Evolutionary conservation across 176 grass and related monocot genomes (phyloP), one percentile per base, ranked within the genome.

Genomic region (Lolium multiflorum): DNA sequence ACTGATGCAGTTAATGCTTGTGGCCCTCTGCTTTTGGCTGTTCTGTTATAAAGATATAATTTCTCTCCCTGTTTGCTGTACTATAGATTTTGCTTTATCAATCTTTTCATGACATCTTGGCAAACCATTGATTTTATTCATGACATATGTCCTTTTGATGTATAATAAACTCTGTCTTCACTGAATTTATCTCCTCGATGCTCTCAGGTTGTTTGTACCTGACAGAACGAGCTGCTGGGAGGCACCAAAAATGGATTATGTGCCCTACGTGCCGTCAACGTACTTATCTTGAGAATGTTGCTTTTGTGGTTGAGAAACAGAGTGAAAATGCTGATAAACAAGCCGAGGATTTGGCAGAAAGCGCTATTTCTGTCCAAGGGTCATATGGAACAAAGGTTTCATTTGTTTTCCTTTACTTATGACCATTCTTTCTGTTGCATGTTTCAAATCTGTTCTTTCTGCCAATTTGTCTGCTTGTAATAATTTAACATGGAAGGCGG

Each of bases 351-450:
- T 74, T 77, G 71, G 74, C 81, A 92, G 93, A 95, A 83, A 89
- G 70, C 14, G 68, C 75, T 86, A 91, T 98, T 83, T 48, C 82
- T 75, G 86, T 95, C 41, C 82, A 90, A 92, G 96, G 96, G 17
- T 98, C 96, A 66, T 98, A 98, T 69, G 93, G 96, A 83, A 98
- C 93, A 81, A 98, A 98, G 93, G 93, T 98, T 78, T 78, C 3
- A 60, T 77, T 85, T 20, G 41, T 69, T 74, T 21, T 84, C n/a
- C 41, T 41, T 86, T 90, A 43, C 82, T 82, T 76, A 37, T 11
- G 25, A 15, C 44, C 3, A 13, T 58, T 81, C 78, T 80, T 54
- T 65, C 22, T 83, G 59, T 57, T 11, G 4, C 41, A 26, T 8
- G 54, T 72, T 78, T 78, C 16, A 90, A 77, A 38, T 57, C 13